phyloP scores from a whole-genome alignment of 2,329 filamentous ascomycete genomes.

The Delphinella strobiligena region DNA sequence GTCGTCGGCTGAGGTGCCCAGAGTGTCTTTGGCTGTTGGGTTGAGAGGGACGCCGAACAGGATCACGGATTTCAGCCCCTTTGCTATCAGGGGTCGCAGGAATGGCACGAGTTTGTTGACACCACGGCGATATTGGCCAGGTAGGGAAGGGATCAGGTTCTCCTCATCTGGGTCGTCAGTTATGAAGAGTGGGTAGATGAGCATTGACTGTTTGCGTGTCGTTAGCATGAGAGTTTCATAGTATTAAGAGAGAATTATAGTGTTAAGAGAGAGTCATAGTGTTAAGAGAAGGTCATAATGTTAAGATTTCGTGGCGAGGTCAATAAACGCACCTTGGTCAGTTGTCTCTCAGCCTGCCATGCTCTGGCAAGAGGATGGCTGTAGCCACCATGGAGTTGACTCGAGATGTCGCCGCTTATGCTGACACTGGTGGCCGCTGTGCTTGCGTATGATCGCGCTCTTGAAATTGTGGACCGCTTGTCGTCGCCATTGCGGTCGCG shows the following conservation, averaged over 20 bases:
- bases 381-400: constrained; percentile 40
- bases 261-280: too few relatives aligned
- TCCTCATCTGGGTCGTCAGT: constrained; percentile 92
- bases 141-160: constrained; percentile 77
- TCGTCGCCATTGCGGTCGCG: constrained; percentile 32
- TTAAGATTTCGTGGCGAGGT: too few relatives aligned
- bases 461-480: constrained; percentile 31
- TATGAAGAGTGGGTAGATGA: constrained; percentile 95
- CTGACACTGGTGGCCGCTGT: constrained; percentile 41
- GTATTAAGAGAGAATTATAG: too few relatives aligned
- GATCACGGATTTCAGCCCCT: constrained; percentile 86
- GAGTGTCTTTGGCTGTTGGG: constrained; percentile 71
- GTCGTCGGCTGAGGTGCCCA: constrained; percentile 87
- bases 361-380: constrained; percentile 37
- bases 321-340: constrained; percentile 34
- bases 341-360: constrained; percentile 41
- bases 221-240: too few relatives aligned
- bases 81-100: constrained; percentile 73
- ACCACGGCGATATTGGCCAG: constrained; percentile 79
- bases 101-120: constrained; percentile 77
- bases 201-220: too few relatives aligned
- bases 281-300: too few relatives aligned
- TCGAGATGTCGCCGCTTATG: constrained; percentile 39
- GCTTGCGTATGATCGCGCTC: constrained; percentile 37
- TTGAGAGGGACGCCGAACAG: constrained; percentile 87